Conservation (phyloP, 164 flowering plant species). For the Vitis amurensis region DNA sequence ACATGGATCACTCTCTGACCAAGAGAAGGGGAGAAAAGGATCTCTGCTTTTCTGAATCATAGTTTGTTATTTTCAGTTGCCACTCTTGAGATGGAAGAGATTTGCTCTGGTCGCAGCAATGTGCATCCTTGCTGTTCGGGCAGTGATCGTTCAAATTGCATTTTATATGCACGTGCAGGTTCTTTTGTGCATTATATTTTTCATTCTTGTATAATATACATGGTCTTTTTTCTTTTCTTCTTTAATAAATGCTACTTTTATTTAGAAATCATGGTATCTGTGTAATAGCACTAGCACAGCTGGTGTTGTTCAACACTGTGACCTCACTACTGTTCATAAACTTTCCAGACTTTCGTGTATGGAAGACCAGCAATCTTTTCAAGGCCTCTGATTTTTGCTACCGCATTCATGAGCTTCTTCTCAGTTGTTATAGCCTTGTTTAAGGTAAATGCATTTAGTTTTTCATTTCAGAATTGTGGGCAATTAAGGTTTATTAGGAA, state of each 20-base stretch:
- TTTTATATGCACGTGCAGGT: slow-evolving; percentile 93
- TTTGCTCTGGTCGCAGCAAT: slow-evolving; percentile 84
- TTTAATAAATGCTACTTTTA: not conserved
- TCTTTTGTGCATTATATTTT: not conserved
- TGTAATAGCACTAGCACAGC: no score
- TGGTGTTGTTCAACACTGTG: no score
- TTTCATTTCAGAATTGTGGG: not conserved
- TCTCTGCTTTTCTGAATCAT: slow-evolving; percentile 1
- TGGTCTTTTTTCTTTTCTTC: not conserved
- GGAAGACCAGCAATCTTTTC: slow-evolving; percentile 67
- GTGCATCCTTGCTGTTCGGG: slow-evolving; percentile 92
- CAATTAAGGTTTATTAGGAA: not conserved
- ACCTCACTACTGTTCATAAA: slow-evolving; percentile 3
- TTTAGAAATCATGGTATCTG: not conserved
- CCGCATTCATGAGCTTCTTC: slow-evolving; percentile 99
- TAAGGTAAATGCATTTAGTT: slow-evolving; percentile 58
- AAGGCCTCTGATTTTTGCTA: slow-evolving; percentile 82
- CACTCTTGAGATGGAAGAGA: slow-evolving; percentile 91
- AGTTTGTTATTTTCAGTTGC: slow-evolving; percentile 50
- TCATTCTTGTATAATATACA: not conserved
- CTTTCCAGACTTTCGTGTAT: slow-evolving; percentile 69
- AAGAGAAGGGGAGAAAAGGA: no score
- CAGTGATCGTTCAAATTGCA: slow-evolving; percentile 89
- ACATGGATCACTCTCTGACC: no score
- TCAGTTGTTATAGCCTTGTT: slow-evolving; percentile 95